These are phyloP conservation scores for Ulmus americana DNA, from an alignment of 331 rosid genomes.

Conservation along the genomic window DNA sequence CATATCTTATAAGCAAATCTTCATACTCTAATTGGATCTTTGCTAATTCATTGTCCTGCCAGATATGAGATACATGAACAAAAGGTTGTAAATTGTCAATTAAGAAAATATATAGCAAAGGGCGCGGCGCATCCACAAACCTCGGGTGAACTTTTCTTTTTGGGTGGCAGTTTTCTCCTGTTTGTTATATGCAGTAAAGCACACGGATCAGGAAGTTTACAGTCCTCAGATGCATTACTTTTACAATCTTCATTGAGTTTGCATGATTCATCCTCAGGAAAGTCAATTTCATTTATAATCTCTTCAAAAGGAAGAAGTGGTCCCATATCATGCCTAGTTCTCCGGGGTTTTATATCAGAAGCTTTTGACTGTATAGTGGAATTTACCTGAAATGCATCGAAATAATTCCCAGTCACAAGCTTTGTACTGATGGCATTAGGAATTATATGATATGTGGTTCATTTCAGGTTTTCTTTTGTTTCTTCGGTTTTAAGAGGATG, in stretches of 20 bases:
- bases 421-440: neutral
- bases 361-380: conserved; percentile 42
- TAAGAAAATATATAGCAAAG: conserved; percentile 16
- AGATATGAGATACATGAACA: conserved; percentile 33
- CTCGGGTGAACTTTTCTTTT: conserved; percentile 53
- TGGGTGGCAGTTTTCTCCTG: conserved; percentile 59
- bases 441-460: neutral
- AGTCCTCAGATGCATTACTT: conserved; percentile 29
- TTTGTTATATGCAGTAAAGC: conserved; percentile 71
- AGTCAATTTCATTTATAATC: conserved; percentile 44
- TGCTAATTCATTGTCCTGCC: conserved; percentile 52
- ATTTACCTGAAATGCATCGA: conserved; percentile 38
- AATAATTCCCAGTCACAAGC: neutral
- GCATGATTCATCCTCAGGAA: conserved; percentile 33
- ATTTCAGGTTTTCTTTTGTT: neutral
- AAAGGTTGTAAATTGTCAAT: conserved; percentile 22
- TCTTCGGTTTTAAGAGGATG: neutral
- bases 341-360: conserved; percentile 41
- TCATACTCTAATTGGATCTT: conserved; percentile 62
- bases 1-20: conserved; percentile 54
- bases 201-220: conserved; percentile 53
- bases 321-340: conserved; percentile 40
- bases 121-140: conserved; percentile 32
- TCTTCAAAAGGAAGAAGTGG: conserved; percentile 79
- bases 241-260: conserved; percentile 39